Evolutionary conservation across 805 yeast genomes (phyloP), one percentile per base, ranked within the genome.

Genomic region (Pichia ethanolica): DNA sequence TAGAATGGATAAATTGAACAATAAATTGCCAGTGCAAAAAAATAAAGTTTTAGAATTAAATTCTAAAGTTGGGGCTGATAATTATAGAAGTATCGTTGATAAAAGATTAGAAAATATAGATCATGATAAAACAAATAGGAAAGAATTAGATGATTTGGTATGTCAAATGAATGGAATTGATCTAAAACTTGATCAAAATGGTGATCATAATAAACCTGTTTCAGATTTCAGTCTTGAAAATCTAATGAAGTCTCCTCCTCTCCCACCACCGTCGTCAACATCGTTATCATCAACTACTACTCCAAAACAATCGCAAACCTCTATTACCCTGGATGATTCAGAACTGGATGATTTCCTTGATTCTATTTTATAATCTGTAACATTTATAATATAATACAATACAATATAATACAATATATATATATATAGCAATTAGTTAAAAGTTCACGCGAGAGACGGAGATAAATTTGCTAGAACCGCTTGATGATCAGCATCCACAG

Each of bases 121-220:
- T 3, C 32, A 42, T 8, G 25, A 37, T 26, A 32, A 32, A 3
- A 11, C 26, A 4, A 27, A 43, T 8, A 26, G 32, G 3, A 45
- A 52, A 5, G 48, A 54, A 8, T 26, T 56, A 3, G 53, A 54
- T 12, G 53, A 50, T n/a, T 28, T 57, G 9, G 49, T 57, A 5
- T 51, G 51, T 10, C 47, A 48, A 14, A 35, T 53, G 30, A 13
- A 48, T 3, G 54, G 53, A 7, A 46, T 49, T 9, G 50, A 49
- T 45, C n/a, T 48, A 28, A 42, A 41, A 30, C 30, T 26, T 6
- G 39, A 35, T 6, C 34, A 25, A 5, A 20, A 20, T 20, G 20
- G 20, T 20, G 42, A 39, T 28, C 13, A 28, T 11, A 3, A 35
- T 3, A 38, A 45, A 11, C 36, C 33, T 13, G 11, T 20, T n/a